A percentile compares a stretch with the other conserved stretches of the same genome.
These are phyloP conservation scores for Xerocomus brunneocitrinus DNA, from an alignment of 768 basidiomycete species.

Conservation along the genomic window DNA sequence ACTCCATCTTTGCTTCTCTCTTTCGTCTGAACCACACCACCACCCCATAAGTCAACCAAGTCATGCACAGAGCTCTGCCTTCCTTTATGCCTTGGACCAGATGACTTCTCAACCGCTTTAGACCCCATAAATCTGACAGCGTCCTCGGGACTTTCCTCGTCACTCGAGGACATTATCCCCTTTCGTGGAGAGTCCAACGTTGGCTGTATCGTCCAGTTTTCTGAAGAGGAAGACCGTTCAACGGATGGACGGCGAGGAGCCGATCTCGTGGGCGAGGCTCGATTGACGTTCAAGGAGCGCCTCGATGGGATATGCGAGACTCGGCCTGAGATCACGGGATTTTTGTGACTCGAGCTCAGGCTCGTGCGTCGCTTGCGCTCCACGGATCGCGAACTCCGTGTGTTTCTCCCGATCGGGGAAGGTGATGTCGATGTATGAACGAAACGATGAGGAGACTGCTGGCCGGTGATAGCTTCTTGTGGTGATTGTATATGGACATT, in stretches of 20 bases:
- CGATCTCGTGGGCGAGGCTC: constrained; percentile 5
- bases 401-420: constrained; percentile 18
- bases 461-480: constrained; percentile 32
- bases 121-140: constrained; percentile 26
- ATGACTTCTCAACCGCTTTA: constrained; percentile 20
- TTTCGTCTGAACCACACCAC: constrained; percentile 40
- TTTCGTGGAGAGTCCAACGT: constrained; percentile 21
- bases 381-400: constrained; percentile 33
- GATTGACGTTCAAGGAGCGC: constrained; percentile 8
- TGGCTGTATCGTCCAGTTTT: constrained; percentile 47
- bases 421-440: constrained; percentile 10
- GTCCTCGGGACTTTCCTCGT: constrained; percentile 54
- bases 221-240: constrained; percentile 32
- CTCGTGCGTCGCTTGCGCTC: constrained; percentile 25
- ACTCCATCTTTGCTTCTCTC: constrained; percentile 36
- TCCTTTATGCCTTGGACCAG: constrained; percentile 35
- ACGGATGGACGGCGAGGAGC: constrained; percentile 11
- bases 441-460: constrained; percentile 9
- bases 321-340: constrained; percentile 1
- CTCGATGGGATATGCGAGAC: constrained; percentile 1
- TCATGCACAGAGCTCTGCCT: constrained; percentile 84
- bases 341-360: constrained; percentile 9
- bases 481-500: constrained; percentile 25
- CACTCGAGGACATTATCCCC: constrained; percentile 47
- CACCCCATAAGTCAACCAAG: constrained; percentile 75